Evolutionary conservation across 768 basidiomycete genomes (phyloP), one percentile per base, ranked within the genome.

Genomic region (Zangia roseola): DNA sequence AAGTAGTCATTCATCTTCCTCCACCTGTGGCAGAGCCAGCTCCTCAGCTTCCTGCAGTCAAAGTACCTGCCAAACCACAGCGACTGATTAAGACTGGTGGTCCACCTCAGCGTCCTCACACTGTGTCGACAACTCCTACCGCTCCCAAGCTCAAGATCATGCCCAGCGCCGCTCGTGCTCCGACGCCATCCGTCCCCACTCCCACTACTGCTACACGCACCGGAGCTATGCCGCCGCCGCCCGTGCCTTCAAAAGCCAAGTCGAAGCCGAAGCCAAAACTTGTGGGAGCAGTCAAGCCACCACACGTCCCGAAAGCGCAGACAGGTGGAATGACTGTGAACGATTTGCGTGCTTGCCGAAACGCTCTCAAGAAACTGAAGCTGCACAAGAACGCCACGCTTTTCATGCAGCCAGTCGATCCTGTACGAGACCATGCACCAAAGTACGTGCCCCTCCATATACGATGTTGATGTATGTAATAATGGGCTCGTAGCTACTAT

Each of bases 401-500:
- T 45, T 98, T 98, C 69, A 72, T 84, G 35, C 83, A 88, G 50
- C 92, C 95, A 26, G 95, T 98, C n/a, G 94, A 97, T 69, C 94
- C 94, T n/a, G 81, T 95, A 35, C 78, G 92, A 55, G 94, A 97
- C 59, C 79, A 82, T 60, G 94, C 92, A 10, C 91, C 91, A 16
- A 88, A 88, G 90, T 95, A 65, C 47, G 50, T 42, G 19, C 44
- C 24, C 17, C 34, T 2, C 24, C 20, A 4, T 37, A 44, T 56
- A 49, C 37, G 40, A 36, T 44, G 30, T 46, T 14, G 43, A 35
- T 43, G 33, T 16, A 34, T 54, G 28, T 35, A 23, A 37, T 41
- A 34, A 44, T 46, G 34, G 9, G 10, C 23, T 23, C n/a, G 7
- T 38, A 95, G 94, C 57, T 98, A 98, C 66, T 92, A 93, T 60